phyloP scores from a whole-genome alignment of 2,329 filamentous ascomycete species.

The Pseudocercospora vitis region DNA sequence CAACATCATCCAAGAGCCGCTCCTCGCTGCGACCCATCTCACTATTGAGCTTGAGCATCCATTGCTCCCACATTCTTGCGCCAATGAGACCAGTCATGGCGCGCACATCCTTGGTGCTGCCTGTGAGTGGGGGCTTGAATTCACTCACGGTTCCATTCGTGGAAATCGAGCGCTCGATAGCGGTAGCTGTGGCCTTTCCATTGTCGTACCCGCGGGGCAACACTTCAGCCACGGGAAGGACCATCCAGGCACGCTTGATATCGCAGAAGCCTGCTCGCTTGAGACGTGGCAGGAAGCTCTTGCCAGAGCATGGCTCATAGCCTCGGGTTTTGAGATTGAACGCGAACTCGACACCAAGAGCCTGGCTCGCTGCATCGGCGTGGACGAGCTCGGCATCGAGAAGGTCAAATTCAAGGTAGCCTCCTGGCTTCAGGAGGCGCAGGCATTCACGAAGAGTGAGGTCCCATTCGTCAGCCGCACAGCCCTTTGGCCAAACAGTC shows the following conservation, averaged over 20 bases:
- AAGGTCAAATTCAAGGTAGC: constrained; percentile 86
- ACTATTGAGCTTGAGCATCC: constrained; percentile 83
- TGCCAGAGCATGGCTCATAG: constrained; percentile 83
- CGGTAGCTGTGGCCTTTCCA: constrained; percentile 24
- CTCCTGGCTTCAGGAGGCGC: constrained; percentile 88
- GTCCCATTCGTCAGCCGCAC: constrained; percentile 75
- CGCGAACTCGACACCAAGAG: constrained; percentile 86
- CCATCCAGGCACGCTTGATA: constrained; percentile 82
- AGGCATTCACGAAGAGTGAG: constrained; percentile 80
- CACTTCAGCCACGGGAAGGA: constrained; percentile 69
- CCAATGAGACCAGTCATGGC: constrained; percentile 76
- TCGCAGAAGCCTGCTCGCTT: constrained; percentile 73
- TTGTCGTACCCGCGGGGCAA: constrained; percentile 41
- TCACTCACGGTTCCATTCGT: constrained; percentile 34
- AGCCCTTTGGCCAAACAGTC: constrained; percentile 55
- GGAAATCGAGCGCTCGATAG: constrained; percentile 40
- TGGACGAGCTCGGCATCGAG: constrained; percentile 90
- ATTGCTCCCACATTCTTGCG: constrained; percentile 92
- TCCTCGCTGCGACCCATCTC: constrained; percentile 71
- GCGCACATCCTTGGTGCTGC: constrained; percentile 39
- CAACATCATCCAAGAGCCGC: constrained; percentile 56
- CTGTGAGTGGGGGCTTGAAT: constrained; percentile 37
- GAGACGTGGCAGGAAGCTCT: constrained; percentile 74
- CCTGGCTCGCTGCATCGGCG: constrained; percentile 73
- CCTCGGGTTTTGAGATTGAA: constrained; percentile 86